Evolutionary conservation across 805 yeast species (phyloP).

Genomic region (Saccharomycopsis vini): DNA sequence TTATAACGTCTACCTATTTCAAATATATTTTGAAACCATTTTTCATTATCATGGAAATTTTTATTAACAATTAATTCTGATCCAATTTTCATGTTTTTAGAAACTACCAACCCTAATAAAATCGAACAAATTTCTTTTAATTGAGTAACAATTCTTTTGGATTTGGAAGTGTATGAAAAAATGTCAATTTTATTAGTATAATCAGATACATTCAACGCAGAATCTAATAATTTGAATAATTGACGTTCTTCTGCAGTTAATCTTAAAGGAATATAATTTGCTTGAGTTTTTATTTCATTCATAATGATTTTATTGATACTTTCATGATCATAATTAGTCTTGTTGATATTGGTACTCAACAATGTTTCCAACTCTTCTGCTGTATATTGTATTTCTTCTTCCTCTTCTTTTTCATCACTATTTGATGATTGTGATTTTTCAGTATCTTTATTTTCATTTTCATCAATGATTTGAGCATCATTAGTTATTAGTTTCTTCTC

Average conservation of each 20-base stretch:
- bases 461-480: not conserved
- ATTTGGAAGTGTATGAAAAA: conserved; percentile 53
- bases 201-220: conserved; percentile 70
- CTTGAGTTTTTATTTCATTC: conserved; percentile 33
- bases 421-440: conserved; percentile 5
- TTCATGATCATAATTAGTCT: not conserved
- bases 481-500: conserved; percentile 23
- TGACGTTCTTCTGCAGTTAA: conserved; percentile 62
- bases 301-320: conserved; percentile 23
- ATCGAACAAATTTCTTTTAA: conserved; percentile 71
- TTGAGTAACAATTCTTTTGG: conserved; percentile 64
- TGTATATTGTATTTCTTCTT: conserved; percentile 19
- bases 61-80: conserved; percentile 54
- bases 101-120: conserved; percentile 68
- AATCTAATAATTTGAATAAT: conserved; percentile 55
- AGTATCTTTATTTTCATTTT: not conserved
- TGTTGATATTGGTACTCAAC: not conserved
- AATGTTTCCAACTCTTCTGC: conserved; percentile 18
- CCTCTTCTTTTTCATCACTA: conserved; percentile 18
- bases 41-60: conserved; percentile 59
- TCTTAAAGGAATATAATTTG: conserved; percentile 59
- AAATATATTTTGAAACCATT: conserved; percentile 62
- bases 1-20: conserved; percentile 77
- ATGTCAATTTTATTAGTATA: conserved; percentile 76
- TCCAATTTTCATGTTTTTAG: conserved; percentile 66